Percentiles rank a stretch among this genome's conserved stretches.
Conservation (phyloP, 805 yeast species). For the Martiniozyma abietophila region DNA sequence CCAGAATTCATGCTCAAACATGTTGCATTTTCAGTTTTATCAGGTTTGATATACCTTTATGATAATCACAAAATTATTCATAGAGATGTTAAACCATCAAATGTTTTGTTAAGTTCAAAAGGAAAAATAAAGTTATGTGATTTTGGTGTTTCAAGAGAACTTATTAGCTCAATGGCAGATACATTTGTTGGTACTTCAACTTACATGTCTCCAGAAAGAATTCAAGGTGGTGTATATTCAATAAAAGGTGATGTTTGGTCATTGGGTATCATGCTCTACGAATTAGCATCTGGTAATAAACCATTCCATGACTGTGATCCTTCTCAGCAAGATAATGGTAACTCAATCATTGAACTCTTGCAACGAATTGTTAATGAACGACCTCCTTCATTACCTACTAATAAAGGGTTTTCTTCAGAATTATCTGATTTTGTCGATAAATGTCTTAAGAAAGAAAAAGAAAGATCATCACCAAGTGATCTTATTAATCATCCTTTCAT, state of each 20-base stretch:
- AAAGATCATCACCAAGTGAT: slow-evolving; percentile 67
- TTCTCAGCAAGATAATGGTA: slow-evolving; percentile 30
- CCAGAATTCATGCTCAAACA: slow-evolving; percentile 64
- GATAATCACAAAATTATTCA: slow-evolving; percentile 83
- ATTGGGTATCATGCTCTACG: slow-evolving; percentile 81
- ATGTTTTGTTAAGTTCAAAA: slow-evolving; percentile 74
- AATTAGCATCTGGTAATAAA: slow-evolving; percentile 75
- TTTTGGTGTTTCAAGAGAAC: slow-evolving; percentile 90
- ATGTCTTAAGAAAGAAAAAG: slow-evolving; percentile 68
- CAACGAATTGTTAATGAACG: slow-evolving; percentile 92
- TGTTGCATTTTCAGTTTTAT: slow-evolving; percentile 65
- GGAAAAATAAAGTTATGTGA: slow-evolving; percentile 92
- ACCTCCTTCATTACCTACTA: slow-evolving; percentile 57
- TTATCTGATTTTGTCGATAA: slow-evolving; percentile 62
- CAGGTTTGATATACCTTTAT: slow-evolving; percentile 77
- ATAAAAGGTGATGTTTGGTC: slow-evolving; percentile 99
- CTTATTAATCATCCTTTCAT: slow-evolving; percentile 36
- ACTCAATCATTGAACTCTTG: slow-evolving; percentile 80
- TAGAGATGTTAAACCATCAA: slow-evolving; percentile 93
- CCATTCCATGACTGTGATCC: slow-evolving; percentile 57
- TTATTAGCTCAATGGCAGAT: slow-evolving; percentile 90
- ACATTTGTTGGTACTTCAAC: slow-evolving; percentile 98
- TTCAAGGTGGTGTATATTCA: slow-evolving; percentile 88
- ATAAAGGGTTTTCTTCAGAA: slow-evolving; percentile 36
- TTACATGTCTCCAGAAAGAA: slow-evolving; percentile 96